Conservation (phyloP, 192 early-diverging fungal genomes). For the Podila minutissima region DNA sequence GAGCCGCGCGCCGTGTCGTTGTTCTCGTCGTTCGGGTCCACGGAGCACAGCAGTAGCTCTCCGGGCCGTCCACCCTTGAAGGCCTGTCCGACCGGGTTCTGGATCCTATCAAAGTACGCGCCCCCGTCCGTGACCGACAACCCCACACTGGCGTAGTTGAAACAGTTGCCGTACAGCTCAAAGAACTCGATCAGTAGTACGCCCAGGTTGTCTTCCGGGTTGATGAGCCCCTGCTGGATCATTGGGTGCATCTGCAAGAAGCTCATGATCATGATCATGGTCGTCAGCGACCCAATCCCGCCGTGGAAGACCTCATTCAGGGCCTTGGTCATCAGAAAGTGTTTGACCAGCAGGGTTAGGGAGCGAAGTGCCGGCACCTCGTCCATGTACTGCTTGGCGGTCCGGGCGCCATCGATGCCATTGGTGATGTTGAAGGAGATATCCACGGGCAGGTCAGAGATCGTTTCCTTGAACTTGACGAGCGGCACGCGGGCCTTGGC, state of each 20-base stretch:
- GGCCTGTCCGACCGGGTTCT: not conserved
- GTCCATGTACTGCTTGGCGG: slow-evolving; percentile 66
- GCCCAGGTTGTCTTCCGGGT: slow-evolving; percentile 81
- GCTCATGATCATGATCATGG: slow-evolving; percentile 79
- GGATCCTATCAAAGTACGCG: slow-evolving; percentile 57
- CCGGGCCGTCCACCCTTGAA: not conserved
- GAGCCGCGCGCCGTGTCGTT: slow-evolving; percentile 41
- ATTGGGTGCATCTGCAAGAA: slow-evolving; percentile 90
- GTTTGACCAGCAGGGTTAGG: slow-evolving; percentile 85
- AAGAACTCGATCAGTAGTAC: slow-evolving; percentile 93
- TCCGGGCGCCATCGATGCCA: slow-evolving; percentile 68
- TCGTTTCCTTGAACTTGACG: slow-evolving; percentile 83
- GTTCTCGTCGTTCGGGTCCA: slow-evolving; percentile 30
- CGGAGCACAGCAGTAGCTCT: slow-evolving; percentile 16
- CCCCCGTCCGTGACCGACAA: slow-evolving; percentile 67
- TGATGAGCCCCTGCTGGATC: slow-evolving; percentile 71
- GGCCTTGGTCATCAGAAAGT: slow-evolving; percentile 77
- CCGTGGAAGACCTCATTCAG: slow-evolving; percentile 93
- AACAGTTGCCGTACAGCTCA: slow-evolving; percentile 87
- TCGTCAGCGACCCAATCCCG: slow-evolving; percentile 87
- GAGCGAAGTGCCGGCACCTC: slow-evolving; percentile 69
- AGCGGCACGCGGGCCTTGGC: slow-evolving; percentile 78
- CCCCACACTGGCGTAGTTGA: slow-evolving; percentile 78
- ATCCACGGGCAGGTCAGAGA: slow-evolving; percentile 81
- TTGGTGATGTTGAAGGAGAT: slow-evolving; percentile 83